Conservation (phyloP, 1,139 yeast species). For the Taphrina flavorubra region DNA sequence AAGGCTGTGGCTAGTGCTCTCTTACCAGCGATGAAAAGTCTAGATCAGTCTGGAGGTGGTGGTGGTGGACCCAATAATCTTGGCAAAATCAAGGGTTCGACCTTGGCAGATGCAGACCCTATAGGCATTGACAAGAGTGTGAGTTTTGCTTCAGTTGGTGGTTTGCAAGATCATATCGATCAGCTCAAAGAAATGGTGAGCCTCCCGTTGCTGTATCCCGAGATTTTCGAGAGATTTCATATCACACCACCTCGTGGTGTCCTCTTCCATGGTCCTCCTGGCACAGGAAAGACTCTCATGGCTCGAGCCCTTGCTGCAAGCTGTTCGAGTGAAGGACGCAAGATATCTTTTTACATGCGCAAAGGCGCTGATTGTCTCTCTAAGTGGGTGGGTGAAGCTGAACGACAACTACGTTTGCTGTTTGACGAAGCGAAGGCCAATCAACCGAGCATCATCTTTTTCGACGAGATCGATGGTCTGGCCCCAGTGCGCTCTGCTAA, state of each 20-base stretch:
- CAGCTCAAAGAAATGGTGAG: constrained; percentile 98
- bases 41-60: constrained; percentile 37
- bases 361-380: constrained; percentile 98
- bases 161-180: constrained; percentile 80
- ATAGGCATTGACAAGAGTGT: constrained; percentile 91
- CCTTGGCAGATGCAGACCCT: constrained; percentile 90
- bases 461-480: constrained; percentile 96
- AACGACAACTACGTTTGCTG: constrained; percentile 82
- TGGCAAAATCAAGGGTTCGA: constrained; percentile 57
- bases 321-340: constrained; percentile 77
- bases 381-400: constrained; percentile 99
- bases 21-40: constrained; percentile 3
- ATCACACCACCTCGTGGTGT: constrained; percentile 99
- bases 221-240: constrained; percentile 83
- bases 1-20: constrained; percentile 17
- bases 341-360: constrained; percentile 95
- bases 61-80: constrained; percentile 51
- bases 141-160: constrained; percentile 90
- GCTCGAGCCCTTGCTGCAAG: constrained; percentile 97
- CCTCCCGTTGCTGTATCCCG: constrained; percentile 89
- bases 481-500: constrained; percentile 97
- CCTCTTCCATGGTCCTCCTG: constrained; percentile 98
- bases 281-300: constrained; percentile 98
- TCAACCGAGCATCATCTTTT: constrained; percentile 93
- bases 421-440: constrained; percentile 96